Evolutionary conservation across 2,329 filamentous ascomycete genomes (phyloP), one percentile per base, ranked within the genome.

Genomic region (Diaporthe citrichinensis): DNA sequence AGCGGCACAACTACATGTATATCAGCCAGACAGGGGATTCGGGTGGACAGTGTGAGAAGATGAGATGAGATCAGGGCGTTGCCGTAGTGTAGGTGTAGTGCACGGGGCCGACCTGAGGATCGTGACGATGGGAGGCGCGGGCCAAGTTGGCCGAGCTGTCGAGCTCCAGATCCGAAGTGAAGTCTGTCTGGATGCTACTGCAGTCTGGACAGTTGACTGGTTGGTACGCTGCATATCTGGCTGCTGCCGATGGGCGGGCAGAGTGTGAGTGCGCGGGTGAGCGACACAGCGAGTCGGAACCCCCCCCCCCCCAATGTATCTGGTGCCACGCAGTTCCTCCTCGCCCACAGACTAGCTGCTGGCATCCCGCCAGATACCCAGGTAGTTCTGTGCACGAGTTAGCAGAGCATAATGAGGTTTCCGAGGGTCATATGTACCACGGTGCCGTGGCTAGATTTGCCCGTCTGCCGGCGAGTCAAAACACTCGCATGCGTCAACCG

Each of bases 391-490:
- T 68, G 65, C 31, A 68, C 46, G 46, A n/a, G 14, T 53, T 68
- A 53, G 65, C 65, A 55, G 46, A 68, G 65, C 65, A 53, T 68
- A 41, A 53, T 6, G 65, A 53, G 44, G 65, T 39, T 39, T 68
- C 46, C 44, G 10, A 68, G 46, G 15, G 65, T 55, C 65, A 68
- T 53, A 39, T 55, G 65, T 68, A 68, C 46, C 46, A 68, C 65
- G 28, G 23, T 28, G 65, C 34, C 34, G 34, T 53, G 34, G 9
- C 65, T 68, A 53, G 46, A 68, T 41, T 53, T 34, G 65, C 20
- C 65, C 65, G 49, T 55, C 65, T 68, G 65, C 46, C 65, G 65
- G 65, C 65, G 46, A 53, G 65, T 68, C 65, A 68, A 68, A 68
- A 53, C 65, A 36, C 34, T 39, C 10, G 34, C 44, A 68, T 53